phyloP scores from a whole-genome alignment of 768 basidiomycete species.

The Boletus barrowsii region DNA sequence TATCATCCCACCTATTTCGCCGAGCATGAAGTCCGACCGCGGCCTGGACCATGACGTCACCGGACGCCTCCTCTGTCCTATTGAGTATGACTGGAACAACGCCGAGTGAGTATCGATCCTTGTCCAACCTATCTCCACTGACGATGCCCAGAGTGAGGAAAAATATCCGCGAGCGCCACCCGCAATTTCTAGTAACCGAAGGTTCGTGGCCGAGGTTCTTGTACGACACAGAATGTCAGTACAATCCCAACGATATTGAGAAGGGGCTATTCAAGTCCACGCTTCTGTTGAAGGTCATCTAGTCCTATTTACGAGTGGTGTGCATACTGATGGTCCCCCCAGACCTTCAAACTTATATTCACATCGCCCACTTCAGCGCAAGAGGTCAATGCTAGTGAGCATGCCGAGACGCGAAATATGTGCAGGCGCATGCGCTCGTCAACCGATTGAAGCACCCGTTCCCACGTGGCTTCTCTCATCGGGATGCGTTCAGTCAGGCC shows the following conservation, averaged over 20 bases:
- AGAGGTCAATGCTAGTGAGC: neutral
- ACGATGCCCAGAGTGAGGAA: neutral
- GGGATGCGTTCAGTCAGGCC: neutral
- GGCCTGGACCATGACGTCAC: neutral
- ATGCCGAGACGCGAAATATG: neutral
- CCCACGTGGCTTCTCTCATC: neutral
- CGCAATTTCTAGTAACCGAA: neutral
- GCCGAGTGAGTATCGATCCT: neutral
- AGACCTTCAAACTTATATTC: neutral
- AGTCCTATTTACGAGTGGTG: neutral
- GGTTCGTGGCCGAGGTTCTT: neutral
- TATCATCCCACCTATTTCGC: neutral
- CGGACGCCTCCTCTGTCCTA: neutral
- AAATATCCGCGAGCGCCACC: neutral
- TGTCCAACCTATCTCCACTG: neutral
- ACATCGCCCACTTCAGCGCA: neutral
- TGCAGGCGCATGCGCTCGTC: neutral
- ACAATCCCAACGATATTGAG: neutral
- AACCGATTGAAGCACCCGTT: neutral
- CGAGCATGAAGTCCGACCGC: neutral
- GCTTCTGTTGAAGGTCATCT: neutral
- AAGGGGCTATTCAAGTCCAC: neutral
- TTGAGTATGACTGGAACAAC: neutral
- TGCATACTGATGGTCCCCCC: neutral
- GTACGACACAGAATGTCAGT: neutral